Base-by-base conservation (phyloP, 345 rosid species). In the Citrus sinensis region DNA sequence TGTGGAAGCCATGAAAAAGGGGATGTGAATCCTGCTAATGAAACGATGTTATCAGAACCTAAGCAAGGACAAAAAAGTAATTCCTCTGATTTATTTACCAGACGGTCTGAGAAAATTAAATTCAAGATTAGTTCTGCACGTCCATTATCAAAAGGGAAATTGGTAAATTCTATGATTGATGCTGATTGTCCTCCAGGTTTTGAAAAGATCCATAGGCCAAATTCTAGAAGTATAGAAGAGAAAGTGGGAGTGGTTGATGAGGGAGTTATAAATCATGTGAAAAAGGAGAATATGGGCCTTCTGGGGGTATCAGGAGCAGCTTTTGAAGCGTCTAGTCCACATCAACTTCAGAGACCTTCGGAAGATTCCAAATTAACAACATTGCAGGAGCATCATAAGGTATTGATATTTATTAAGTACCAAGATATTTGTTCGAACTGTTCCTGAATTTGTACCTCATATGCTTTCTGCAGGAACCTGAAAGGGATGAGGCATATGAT, bases 311-410 rank as follows among this genome's bases (percentile, higher is more conserved):
- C 10, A 6, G 76, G 32, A 56, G 24, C 39, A 29, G 61, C 19
- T 71, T 51, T 30, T 71, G 27, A n/a, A 7, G 61, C 62, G 0
- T 17, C 17, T 30, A 56, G 67, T 73, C 24, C 73, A 29, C 60
- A 4, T 46, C 51, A 46, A 70, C 27, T 51, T 46, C 64, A 58
- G 71, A 59, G 54, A 5, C 49, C n/a, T 74, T 34, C 16, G 0
- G 62, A 67, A 60, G 64, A 46, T 46, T 70, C 27, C 20, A 34
- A 71, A 25, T 75, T 61, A 61, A 63, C 35, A 46, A 42, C 51
- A 13, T 75, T 34, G 4, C 32, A 54, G 22, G 74, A 79, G 39
- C 78, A 30, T 29, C 25, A 55, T 1, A 60, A 61, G 79, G 79
- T 80, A 70, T 35, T 67, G 35, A 24, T 40, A 42, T 32, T 71